Conservation (phyloP, 2,329 filamentous ascomycete species). For the Epichloe gansuensis region DNA sequence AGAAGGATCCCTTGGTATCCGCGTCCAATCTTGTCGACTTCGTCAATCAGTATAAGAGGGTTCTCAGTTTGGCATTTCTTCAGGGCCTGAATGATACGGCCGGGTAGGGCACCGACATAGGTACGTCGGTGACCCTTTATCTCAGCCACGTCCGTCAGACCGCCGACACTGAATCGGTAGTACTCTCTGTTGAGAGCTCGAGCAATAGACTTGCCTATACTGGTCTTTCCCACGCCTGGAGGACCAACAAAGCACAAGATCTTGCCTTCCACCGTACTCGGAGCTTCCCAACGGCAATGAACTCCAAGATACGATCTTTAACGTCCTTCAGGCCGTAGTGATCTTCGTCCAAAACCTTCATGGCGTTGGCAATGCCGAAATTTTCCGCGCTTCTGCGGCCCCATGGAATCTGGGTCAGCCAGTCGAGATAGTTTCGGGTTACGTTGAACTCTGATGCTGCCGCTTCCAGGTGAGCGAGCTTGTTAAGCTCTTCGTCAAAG, state of each 20-base stretch:
- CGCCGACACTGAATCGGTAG: constrained; percentile 96
- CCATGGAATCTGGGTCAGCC: constrained; percentile 98
- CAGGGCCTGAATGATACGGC: constrained; percentile 91
- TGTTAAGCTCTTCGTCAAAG: constrained; percentile 96
- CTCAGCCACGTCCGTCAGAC: constrained; percentile 92
- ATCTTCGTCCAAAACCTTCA: constrained; percentile 85
- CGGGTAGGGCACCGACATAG: constrained; percentile 89
- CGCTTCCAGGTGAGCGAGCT: constrained; percentile 87
- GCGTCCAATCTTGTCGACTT: constrained; percentile 94
- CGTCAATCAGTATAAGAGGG: constrained; percentile 89
- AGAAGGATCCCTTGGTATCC: constrained; percentile 91
- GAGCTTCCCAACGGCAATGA: constrained; percentile 95
- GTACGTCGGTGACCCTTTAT: constrained; percentile 97
- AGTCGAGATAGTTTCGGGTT: constrained; percentile 94
- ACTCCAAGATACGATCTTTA: constrained; percentile 95
- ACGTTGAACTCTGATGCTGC: constrained; percentile 98
- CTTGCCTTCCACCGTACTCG: constrained; percentile 93
- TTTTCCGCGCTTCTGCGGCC: constrained; percentile 91
- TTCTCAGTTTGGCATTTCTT: constrained; percentile 99
- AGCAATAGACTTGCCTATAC: constrained; percentile 96
- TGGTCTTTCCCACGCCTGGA: constrained; percentile 95
- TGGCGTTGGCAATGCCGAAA: constrained; percentile 86
- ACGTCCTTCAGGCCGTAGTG: constrained; percentile 96
- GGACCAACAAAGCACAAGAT: constrained; percentile 96
- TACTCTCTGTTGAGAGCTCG: constrained; percentile 90